Percentiles rank a stretch among this genome's conserved stretches.
Conservation (phyloP, 176 grass and related monocot species). For the Bolboschoenus planiculmis region DNA sequence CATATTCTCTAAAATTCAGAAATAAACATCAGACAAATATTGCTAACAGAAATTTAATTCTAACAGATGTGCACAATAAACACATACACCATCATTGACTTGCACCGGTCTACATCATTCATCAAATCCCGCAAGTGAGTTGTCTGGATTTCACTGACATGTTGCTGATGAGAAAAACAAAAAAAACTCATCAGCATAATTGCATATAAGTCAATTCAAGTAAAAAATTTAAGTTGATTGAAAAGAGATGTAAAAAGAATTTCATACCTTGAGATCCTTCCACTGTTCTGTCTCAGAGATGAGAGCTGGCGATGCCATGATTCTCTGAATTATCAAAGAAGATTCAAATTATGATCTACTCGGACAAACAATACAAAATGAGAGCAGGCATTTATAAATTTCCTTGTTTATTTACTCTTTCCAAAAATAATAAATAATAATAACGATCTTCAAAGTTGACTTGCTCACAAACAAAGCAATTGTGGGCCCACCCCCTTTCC, state of each 20-base stretch:
- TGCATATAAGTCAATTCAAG: slow-evolving; percentile 16
- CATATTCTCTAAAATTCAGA: slow-evolving; percentile 43
- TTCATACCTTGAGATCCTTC: slow-evolving; percentile 60
- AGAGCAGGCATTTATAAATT: no score
- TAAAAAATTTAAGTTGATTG: not conserved
- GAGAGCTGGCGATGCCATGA: slow-evolving; percentile 63
- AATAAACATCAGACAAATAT: not conserved
- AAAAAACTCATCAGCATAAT: not conserved
- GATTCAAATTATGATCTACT: not conserved
- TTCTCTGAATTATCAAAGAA: not conserved
- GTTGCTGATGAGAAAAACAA: slow-evolving; percentile 37
- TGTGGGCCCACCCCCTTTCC: not conserved
- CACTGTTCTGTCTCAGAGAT: slow-evolving; percentile 70
- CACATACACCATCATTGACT: slow-evolving; percentile 77
- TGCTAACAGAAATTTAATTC: not conserved
- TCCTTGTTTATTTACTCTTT: not conserved
- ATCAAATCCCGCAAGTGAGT: slow-evolving; percentile 80
- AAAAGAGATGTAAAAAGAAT: not conserved
- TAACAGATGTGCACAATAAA: not conserved
- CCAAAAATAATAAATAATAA: not conserved
- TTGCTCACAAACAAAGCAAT: not conserved
- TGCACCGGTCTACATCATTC: slow-evolving; percentile 68
- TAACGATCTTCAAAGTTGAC: not conserved
- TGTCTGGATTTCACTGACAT: slow-evolving; percentile 52
- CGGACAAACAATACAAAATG: not conserved